Evolutionary conservation across 1,284 basidiomycete genomes (phyloP), one percentile per base, ranked within the genome.

Genomic region (Rhodotorula sp.): DNA sequence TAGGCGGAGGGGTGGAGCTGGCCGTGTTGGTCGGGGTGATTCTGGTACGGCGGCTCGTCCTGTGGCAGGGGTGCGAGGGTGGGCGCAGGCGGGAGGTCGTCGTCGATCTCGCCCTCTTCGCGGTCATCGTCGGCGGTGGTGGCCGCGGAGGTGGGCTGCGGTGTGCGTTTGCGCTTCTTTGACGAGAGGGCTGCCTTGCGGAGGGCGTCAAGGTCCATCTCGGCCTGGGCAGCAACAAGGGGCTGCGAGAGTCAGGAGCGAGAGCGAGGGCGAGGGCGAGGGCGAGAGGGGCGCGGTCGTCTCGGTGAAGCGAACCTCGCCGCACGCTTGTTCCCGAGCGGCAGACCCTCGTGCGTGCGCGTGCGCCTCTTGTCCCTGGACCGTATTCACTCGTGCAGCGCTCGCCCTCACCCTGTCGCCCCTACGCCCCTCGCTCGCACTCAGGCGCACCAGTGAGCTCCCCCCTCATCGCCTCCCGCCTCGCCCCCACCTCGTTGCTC

Each of bases 101-200:
- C 70, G n/a, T 68, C 69, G 25, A 73, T 68, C 60, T 73, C 72
- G 36, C 72, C 72, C 61, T 73, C 72, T 22, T 73, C 72, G 59
- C 36, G 55, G 37, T 72, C 70, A 56, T 50, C 61, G 48, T 48
- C 39, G 29, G 41, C 61, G 36, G 29, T 22, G 9, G 29, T 13
- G 46, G 39, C 12, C 27, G 60, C 25, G 63, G 7, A n/a, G 8
- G 55, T 27, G 46, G 27, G 37, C 7, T 48, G 46, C 53, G n/a
- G 50, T 2, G 36, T 29, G 12, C 61, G 64, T 34, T 70, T 70
- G 58, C 67, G 71, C 56, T 73, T 73, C 61, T 73, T 73, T 25
- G 65, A 64, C 34, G 60, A 56, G 34, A 73, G 68, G 21, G 71
- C 71, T 0, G 64, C 61, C 19, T n/a, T 48, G 7, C 68, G 36